A percentile compares a stretch with the other conserved stretches of the same genome.
Conservation (phyloP, 176 grass and related monocot genomes). For the Cocos nucifera region DNA sequence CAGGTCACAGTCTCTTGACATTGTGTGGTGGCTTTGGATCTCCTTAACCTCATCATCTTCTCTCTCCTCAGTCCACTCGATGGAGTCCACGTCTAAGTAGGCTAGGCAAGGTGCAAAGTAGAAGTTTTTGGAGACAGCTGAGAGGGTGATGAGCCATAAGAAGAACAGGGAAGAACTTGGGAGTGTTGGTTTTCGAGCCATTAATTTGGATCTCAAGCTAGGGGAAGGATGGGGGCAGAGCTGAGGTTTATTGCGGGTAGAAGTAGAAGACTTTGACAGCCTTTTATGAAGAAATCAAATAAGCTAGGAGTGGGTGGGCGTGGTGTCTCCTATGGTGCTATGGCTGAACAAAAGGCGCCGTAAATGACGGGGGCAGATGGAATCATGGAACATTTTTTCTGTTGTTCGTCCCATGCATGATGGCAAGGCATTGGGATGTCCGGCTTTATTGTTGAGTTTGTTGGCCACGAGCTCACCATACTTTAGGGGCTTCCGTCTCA, state of each 20-base stretch:
- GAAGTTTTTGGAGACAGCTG: constrained; percentile 3
- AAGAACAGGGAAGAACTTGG: background rate
- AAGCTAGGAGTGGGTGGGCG: too few species aligned
- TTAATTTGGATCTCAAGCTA: background rate
- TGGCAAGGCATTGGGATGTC: too few species aligned
- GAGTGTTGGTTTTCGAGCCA: constrained; percentile 9
- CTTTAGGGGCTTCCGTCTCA: too few species aligned
- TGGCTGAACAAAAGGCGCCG: too few species aligned
- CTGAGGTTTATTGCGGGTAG: too few species aligned
- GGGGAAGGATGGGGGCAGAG: too few species aligned
- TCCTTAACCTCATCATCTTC: constrained; percentile 11
- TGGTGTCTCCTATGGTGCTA: too few species aligned
- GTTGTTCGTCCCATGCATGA: too few species aligned
- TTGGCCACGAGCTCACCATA: background rate
- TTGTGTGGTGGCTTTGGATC: constrained; percentile 5
- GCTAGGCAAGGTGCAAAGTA: constrained; percentile 9
- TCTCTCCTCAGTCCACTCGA: constrained; percentile 17
- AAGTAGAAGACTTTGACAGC: too few species aligned
- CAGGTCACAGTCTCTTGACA: constrained; percentile 19
- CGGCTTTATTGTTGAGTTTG: background rate
- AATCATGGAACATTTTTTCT: too few species aligned
- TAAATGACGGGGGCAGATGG: too few species aligned
- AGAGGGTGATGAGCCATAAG: constrained; percentile 8
- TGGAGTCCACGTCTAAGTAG: constrained; percentile 1
- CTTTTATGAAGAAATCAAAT: too few species aligned